Evolutionary conservation across 495 filamentous ascomycete genomes (phyloP), one percentile per base, ranked within the genome.

Genomic region (Daldinia grandis): DNA sequence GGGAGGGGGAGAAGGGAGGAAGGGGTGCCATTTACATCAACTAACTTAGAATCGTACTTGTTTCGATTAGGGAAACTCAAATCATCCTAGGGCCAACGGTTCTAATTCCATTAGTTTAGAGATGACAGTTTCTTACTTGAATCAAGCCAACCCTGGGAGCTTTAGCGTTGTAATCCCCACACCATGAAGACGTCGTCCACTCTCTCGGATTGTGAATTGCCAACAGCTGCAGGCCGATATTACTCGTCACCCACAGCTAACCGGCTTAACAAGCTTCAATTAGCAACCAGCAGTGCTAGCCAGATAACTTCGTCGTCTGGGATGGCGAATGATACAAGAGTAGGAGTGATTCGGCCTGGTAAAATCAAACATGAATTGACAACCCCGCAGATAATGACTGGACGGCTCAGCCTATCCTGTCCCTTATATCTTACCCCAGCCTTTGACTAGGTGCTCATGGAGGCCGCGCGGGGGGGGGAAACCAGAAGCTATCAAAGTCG

Each of bases 381-480:
- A 66, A 73, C 70, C 70, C 70, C 70, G 70, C 70, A 69, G 70
- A 73, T 73, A 73, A 69, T 73, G 55, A 21, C 28, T 58, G 19
- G 12, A 40, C 42, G 14, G 9, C 50, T 59, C 65, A 66, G 62
- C 70, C 70, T 73, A 73, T 73, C 70, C 62, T 42, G 14, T 68
- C 31, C 19, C 50, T n/a, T 31, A 28, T 10, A 63, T 35, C 51
- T 51, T 69, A 69, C 70, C 70, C 70, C 70, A 69, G 70, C 62
- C 50, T 68, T n/a, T 33, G 30, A 60, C 64, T 57, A 72, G 59
- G 35, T 67, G 69, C 57, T 69, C 57, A 68, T 68, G 69, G 64
- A 68, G 49, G 54, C 33, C 0, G 64, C 35, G 44, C 21, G 64
- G 50, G 49, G 60, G 61, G 65, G 30, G 14, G 35, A 17, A 17